These are phyloP conservation scores for Rhodotorula sp. DNA, from an alignment of 1,284 basidiomycete species.

Conservation along the genomic window DNA sequence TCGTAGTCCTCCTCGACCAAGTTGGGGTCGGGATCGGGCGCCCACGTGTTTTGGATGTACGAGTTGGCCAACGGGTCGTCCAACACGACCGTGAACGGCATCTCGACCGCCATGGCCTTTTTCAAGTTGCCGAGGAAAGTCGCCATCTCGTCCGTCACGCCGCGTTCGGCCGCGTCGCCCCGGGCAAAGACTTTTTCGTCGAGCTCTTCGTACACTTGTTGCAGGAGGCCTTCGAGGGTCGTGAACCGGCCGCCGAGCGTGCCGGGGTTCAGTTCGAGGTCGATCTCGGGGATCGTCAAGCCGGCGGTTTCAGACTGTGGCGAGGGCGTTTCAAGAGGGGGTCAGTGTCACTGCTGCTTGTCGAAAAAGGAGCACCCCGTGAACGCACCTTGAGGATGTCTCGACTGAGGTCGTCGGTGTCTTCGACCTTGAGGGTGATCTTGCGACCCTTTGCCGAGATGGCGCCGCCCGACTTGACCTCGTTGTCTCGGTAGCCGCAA, in stretches of 20 bases:
- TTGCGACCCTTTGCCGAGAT: constrained; percentile 82
- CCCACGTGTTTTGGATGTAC: constrained; percentile 87
- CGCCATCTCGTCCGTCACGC: constrained; percentile 64
- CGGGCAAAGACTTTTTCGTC: constrained; percentile 81
- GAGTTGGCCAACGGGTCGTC: constrained; percentile 96
- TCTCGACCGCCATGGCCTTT: constrained; percentile 70
- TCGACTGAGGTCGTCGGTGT: constrained; percentile 87
- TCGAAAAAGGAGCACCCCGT: no score
- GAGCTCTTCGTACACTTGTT: constrained; percentile 94
- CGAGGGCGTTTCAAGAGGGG: not conserved
- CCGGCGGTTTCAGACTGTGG: constrained; percentile 85
- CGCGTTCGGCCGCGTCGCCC: constrained; percentile 59
- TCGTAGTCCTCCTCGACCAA: constrained; percentile 72
- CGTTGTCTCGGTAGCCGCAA: constrained; percentile 96
- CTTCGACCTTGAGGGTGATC: constrained; percentile 86
- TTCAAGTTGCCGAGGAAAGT: constrained; percentile 78
- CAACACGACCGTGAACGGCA: constrained; percentile 84
- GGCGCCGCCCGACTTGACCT: constrained; percentile 90
- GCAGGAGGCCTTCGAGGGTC: constrained; percentile 90
- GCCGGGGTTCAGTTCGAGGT: constrained; percentile 85
- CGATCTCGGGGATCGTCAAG: constrained; percentile 89
- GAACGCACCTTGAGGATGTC: constrained; percentile 82
- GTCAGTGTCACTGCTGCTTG: no score
- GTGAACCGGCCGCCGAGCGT: constrained; percentile 99
- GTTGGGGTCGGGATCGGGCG: constrained; percentile 53